Conservation (phyloP, 2,329 filamentous ascomycete genomes). For the Tolypocladium ovalisporum region DNA sequence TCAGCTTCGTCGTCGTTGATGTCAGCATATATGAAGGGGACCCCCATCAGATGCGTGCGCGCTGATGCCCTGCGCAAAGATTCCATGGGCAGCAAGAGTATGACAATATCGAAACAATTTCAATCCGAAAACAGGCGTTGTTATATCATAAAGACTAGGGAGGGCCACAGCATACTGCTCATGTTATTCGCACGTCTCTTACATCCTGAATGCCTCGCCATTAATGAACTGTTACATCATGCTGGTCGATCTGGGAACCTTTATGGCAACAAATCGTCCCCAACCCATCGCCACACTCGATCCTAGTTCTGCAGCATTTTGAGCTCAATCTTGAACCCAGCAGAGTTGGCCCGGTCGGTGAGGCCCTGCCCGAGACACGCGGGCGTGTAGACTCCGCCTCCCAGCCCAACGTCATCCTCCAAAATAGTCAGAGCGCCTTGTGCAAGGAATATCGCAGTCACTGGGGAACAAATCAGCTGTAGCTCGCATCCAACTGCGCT, state of each 20-base stretch:
- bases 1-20: too few relatives aligned
- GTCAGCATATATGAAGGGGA: too few relatives aligned
- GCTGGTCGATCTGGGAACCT: too few relatives aligned
- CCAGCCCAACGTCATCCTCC: constrained; percentile 47
- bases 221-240: background rate
- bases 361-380: constrained; percentile 58
- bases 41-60: too few relatives aligned
- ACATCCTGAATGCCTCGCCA: too few relatives aligned
- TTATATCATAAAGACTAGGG: too few relatives aligned
- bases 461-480: constrained; percentile 20
- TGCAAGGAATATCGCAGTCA: constrained; percentile 53
- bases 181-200: too few relatives aligned
- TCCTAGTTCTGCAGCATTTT: constrained; percentile 15
- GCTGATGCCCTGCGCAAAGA: too few relatives aligned
- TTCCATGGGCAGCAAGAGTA: too few relatives aligned
- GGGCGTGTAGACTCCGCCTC: constrained; percentile 61
- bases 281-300: background rate
- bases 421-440: constrained; percentile 57
- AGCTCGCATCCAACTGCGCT: background rate
- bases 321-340: constrained; percentile 53
- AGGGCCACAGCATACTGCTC: too few relatives aligned
- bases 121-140: too few relatives aligned
- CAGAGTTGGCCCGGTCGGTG: constrained; percentile 49
- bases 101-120: too few relatives aligned
- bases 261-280: background rate